These are phyloP conservation scores for Colletotrichum siamense DNA, from an alignment of 2,329 filamentous ascomycete species.

Conservation along the genomic window DNA sequence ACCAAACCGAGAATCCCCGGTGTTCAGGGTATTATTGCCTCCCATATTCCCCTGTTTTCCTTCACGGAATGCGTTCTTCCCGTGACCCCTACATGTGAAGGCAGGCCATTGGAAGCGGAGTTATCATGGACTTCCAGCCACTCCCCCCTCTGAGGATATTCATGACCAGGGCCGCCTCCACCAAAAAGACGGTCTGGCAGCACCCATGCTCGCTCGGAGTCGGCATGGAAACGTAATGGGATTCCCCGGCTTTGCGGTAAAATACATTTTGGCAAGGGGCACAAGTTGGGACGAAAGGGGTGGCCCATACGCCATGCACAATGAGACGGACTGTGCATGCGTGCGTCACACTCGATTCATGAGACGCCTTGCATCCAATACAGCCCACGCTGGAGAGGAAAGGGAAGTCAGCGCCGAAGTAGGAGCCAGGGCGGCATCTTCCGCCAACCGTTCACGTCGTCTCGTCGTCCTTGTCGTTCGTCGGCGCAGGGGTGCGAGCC, in stretches of 20 bases:
- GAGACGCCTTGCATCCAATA: background rate
- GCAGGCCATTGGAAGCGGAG: background rate
- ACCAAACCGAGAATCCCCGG: conserved; percentile 14
- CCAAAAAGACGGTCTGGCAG: conserved; percentile 14
- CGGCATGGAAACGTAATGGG: background rate
- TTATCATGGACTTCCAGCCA: background rate
- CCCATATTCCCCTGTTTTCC: background rate
- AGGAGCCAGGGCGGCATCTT: background rate
- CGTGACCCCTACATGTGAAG: conserved; percentile 4
- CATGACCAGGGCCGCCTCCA: background rate
- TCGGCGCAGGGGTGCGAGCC: background rate
- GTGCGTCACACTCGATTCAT: conserved; percentile 8
- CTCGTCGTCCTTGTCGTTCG: conserved; percentile 11
- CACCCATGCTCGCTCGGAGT: background rate
- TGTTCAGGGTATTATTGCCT: background rate
- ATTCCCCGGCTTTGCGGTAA: conserved; percentile 1
- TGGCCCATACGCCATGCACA: background rate
- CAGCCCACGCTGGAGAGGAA: background rate
- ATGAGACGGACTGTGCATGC: conserved; percentile 16
- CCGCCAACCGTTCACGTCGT: conserved; percentile 16
- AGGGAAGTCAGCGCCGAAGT: conserved; percentile 5
- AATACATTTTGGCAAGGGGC: background rate
- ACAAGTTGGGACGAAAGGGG: conserved; percentile 15
- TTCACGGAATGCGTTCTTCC: background rate
- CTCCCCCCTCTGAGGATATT: conserved; percentile 2